Conservation (phyloP, 2,329 filamentous ascomycete genomes). For the Dothiorella sarmentorum region DNA sequence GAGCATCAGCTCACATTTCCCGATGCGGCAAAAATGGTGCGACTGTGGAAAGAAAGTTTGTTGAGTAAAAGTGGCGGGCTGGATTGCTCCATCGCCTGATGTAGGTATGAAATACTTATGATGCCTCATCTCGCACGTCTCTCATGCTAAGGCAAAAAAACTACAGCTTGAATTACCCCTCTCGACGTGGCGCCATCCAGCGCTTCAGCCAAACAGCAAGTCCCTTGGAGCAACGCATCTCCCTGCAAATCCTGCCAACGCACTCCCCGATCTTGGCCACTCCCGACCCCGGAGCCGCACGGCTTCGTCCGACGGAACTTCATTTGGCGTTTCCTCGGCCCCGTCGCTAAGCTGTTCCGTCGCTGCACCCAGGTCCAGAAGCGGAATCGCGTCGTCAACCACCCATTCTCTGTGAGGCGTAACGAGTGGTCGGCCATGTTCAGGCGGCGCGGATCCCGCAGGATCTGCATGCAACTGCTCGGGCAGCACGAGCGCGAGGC, state of each 20-base stretch:
- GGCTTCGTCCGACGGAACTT: not conserved
- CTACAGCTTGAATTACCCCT: not conserved
- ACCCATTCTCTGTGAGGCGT: not conserved
- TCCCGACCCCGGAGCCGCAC: not conserved
- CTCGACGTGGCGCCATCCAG: not conserved
- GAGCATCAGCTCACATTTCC: not conserved
- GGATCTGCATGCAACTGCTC: not conserved
- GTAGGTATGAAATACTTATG: not conserved
- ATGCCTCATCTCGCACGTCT: not conserved
- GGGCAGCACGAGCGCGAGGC: not conserved
- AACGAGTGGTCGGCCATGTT: not conserved
- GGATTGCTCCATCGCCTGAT: not conserved
- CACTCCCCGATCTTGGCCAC: not conserved
- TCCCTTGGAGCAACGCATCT: not conserved
- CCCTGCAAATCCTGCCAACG: not conserved
- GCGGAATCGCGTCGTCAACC: not conserved
- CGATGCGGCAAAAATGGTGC: not conserved
- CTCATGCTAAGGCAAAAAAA: not conserved
- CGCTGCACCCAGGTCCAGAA: conserved; percentile 4
- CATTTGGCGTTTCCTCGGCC: not conserved
- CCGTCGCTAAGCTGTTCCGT: not conserved
- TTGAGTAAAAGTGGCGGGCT: not conserved
- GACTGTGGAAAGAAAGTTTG: not conserved
- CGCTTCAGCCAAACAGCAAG: not conserved
- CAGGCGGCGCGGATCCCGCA: not conserved